Evolutionary conservation across 768 basidiomycete genomes (phyloP).

Genomic region (Hygrocybe punicea): DNA sequence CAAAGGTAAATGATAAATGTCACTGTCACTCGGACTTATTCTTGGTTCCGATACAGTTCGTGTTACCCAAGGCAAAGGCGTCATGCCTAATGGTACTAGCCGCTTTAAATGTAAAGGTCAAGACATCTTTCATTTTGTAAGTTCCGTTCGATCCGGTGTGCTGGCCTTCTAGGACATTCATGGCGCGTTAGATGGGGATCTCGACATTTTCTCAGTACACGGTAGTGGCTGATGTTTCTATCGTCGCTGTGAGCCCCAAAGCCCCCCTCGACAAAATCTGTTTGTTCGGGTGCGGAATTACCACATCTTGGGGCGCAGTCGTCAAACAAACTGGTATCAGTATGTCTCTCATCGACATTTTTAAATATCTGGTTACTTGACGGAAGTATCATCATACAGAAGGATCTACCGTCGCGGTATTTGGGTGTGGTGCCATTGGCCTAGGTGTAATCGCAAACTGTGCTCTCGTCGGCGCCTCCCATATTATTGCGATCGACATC

Average conservation of each 20-base stretch:
- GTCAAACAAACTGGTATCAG: slow-evolving; percentile 86
- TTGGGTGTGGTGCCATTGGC: slow-evolving; percentile 95
- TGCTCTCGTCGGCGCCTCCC: slow-evolving; percentile 69
- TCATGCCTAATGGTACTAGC: slow-evolving; percentile 87
- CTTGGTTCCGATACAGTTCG: slow-evolving; percentile 54
- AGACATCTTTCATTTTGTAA: slow-evolving; percentile 85
- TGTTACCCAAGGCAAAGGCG: slow-evolving; percentile 86
- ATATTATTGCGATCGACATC: slow-evolving; percentile 89
- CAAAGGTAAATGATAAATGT: slow-evolving; percentile 51
- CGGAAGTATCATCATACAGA: slow-evolving; percentile 42
- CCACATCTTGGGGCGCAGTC: slow-evolving; percentile 97
- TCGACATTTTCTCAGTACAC: slow-evolving; percentile 99
- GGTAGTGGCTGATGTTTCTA: slow-evolving; percentile 94
- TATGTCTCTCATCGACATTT: slow-evolving; percentile 34
- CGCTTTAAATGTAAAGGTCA: slow-evolving; percentile 91
- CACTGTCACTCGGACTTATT: background rate
- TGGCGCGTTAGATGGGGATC: slow-evolving; percentile 80
- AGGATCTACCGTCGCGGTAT: slow-evolving; percentile 87
- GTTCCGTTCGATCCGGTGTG: slow-evolving; percentile 25
- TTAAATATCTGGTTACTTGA: background rate
- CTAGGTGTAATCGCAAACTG: slow-evolving; percentile 88
- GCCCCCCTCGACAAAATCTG: slow-evolving; percentile 97
- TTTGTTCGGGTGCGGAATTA: slow-evolving; percentile 93
- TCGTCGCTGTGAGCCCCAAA: slow-evolving; percentile 80
- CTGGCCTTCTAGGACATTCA: background rate